Percentiles rank a stretch among this genome's conserved stretches.
phyloP scores from a whole-genome alignment of 2,329 filamentous ascomycete genomes.

The Botrytis aclada region DNA sequence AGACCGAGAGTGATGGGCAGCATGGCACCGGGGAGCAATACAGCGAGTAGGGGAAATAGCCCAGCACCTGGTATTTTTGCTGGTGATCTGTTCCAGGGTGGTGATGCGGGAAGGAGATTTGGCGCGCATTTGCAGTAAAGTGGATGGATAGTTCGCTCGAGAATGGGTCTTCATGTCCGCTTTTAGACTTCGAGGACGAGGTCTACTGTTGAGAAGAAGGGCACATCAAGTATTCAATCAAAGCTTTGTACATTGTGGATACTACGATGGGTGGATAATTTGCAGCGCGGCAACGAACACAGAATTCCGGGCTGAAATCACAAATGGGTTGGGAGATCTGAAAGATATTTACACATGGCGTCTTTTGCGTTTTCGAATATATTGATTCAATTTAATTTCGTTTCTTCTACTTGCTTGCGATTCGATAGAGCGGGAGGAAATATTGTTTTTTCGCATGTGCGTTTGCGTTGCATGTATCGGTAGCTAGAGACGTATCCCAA shows the following conservation, averaged over 20 bases:
- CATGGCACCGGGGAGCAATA: conserved; percentile 16
- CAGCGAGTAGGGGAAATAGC: conserved; percentile 31
- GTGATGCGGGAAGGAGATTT: conserved; percentile 7
- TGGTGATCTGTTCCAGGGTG: background rate
- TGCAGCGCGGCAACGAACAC: background rate
- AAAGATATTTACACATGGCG: background rate
- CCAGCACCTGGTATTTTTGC: conserved; percentile 26
- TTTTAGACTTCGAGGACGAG: background rate
- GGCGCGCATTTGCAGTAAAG: conserved; percentile 12
- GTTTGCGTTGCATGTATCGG: background rate
- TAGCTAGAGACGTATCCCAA: background rate
- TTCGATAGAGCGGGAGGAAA: background rate
- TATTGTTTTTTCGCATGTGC: background rate
- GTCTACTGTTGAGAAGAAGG: background rate
- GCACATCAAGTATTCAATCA: background rate
- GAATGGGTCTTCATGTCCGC: too few species aligned
- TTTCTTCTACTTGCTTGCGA: background rate
- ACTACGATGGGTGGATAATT: background rate
- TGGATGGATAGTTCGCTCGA: background rate
- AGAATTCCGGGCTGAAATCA: background rate
- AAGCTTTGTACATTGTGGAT: background rate
- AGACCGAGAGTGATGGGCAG: conserved; percentile 23
- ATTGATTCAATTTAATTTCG: background rate
- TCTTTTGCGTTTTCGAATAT: background rate
- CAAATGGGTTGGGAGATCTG: background rate